Conservation (phyloP, 352 stramenopile genomes). For the Globisporangium nagaii region DNA sequence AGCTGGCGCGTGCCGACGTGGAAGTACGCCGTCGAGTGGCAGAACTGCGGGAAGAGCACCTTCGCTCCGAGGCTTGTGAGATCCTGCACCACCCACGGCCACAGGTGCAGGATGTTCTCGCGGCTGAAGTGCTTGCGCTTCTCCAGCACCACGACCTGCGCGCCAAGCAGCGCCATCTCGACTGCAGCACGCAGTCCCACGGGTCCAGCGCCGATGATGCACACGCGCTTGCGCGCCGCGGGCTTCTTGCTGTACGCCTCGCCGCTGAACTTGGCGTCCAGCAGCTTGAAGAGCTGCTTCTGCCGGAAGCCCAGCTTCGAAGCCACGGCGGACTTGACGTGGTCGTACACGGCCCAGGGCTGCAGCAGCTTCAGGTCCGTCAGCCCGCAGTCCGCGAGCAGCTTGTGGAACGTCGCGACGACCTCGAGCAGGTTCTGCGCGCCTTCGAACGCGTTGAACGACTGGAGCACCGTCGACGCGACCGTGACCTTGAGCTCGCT, state of each 20-base stretch:
- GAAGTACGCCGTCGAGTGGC: constrained; percentile 79
- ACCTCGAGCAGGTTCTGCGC: constrained; percentile 61
- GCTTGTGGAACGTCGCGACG: constrained; percentile 43
- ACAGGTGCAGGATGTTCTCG: constrained; percentile 83
- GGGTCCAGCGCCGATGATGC: constrained; percentile 68
- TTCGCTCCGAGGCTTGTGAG: constrained; percentile 76
- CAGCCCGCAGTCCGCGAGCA: constrained; percentile 51
- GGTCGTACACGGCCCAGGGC: constrained; percentile 58
- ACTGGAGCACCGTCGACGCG: constrained; percentile 34
- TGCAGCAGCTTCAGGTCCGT: constrained; percentile 41
- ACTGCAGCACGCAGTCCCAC: constrained; percentile 71
- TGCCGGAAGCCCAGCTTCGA: constrained; percentile 66
- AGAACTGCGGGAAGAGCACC: constrained; percentile 78
- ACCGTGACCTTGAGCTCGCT: constrained; percentile 29
- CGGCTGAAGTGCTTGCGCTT: constrained; percentile 79
- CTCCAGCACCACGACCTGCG: constrained; percentile 70
- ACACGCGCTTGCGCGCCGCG: constrained; percentile 62
- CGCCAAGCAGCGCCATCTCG: constrained; percentile 63
- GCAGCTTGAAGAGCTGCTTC: constrained; percentile 71
- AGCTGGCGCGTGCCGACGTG: constrained; percentile 83
- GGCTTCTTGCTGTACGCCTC: constrained; percentile 56
- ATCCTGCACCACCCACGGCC: constrained; percentile 80
- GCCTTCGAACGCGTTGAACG: constrained; percentile 57
- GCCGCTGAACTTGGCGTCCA: constrained; percentile 47
- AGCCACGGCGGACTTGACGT: constrained; percentile 53